Evolutionary conservation across 768 basidiomycete genomes (phyloP), one percentile per base, ranked within the genome.

Genomic region (Trametes gibbosa): DNA sequence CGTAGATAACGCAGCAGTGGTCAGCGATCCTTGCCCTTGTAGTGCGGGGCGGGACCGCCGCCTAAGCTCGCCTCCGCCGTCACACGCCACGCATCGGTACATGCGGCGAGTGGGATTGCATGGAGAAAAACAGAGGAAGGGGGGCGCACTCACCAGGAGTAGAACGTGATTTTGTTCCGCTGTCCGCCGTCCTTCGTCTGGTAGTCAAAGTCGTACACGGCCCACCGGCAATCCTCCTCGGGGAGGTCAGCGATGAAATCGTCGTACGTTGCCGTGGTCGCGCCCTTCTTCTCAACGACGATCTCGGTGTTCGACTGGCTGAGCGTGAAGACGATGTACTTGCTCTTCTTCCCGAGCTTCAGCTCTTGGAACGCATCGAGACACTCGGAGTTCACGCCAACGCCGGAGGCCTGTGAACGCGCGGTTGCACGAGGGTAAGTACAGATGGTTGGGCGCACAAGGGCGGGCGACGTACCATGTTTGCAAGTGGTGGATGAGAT

Each of bases 181-280:
- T 81, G 86, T 37, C 90, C 90, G 52, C 79, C 88, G 9, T 78
- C 86, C 55, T 81, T 85, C 70, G 81, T 84, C 76, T 87, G 81
- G 67, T 81, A 98, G 65, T 91, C 87, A 62, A 95, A 87, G 73
- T 98, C 95, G 68, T 94, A 96, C 23, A 98, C 82, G n/a, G 89
- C 95, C 84, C 86, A 99, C 75, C 90, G 79, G 69, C 89, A 91
- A 61, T 88, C 83, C 27, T 67, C 67, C 70, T 87, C 82, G 1
- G 95, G 94, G 56, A 98, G 79, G 65, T 87, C 83, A 1, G 37
- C 70, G 50, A 92, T 42, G 71, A 98, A 98, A 0, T 80, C 79
- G 0, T 94, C 89, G 74, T 91, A 98, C 19, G 78, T 70, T 17
- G 50, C 39, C 1, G 56, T 16, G 4, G 71, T 71, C 5, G 68